These are phyloP conservation scores for Morella rubra DNA, from an alignment of 306 rosid genomes.

Conservation along the genomic window DNA sequence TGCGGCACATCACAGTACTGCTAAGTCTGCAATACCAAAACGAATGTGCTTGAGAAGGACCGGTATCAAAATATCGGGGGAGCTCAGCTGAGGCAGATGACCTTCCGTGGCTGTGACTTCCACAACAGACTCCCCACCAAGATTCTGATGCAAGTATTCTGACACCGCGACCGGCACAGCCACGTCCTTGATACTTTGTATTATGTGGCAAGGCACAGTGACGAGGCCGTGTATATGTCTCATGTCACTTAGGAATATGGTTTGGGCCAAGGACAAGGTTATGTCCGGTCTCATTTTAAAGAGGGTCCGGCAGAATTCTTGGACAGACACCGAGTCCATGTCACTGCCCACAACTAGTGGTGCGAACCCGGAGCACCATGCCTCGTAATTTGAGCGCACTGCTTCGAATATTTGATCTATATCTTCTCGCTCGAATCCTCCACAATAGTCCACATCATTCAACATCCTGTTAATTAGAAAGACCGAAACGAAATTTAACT, in stretches of 20 bases:
- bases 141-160: constrained; percentile 41
- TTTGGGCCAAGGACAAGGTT: constrained; percentile 41
- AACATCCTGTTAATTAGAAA: too few species aligned
- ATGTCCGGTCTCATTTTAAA: constrained; percentile 57
- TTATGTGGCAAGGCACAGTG: constrained; percentile 41
- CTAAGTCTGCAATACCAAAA: constrained; percentile 24
- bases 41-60: constrained; percentile 43
- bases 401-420: constrained; percentile 43
- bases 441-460: not conserved
- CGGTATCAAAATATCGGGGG: constrained; percentile 46
- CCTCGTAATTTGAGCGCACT: constrained; percentile 45
- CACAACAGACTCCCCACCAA: constrained; percentile 38
- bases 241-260: constrained; percentile 46
- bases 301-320: constrained; percentile 51
- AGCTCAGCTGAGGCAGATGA: constrained; percentile 52
- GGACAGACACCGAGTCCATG: constrained; percentile 50
- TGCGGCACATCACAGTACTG: too few species aligned
- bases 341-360: constrained; percentile 53
- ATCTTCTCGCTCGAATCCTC: constrained; percentile 45
- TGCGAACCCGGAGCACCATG: constrained; percentile 56
- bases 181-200: constrained; percentile 48
- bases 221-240: constrained; percentile 29
- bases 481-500: too few species aligned
- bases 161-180: constrained; percentile 48
- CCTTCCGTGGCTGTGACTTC: constrained; percentile 52